These are phyloP conservation scores for Noccaea bulbosa DNA, from an alignment of 345 rosid species.

Conservation along the genomic window DNA sequence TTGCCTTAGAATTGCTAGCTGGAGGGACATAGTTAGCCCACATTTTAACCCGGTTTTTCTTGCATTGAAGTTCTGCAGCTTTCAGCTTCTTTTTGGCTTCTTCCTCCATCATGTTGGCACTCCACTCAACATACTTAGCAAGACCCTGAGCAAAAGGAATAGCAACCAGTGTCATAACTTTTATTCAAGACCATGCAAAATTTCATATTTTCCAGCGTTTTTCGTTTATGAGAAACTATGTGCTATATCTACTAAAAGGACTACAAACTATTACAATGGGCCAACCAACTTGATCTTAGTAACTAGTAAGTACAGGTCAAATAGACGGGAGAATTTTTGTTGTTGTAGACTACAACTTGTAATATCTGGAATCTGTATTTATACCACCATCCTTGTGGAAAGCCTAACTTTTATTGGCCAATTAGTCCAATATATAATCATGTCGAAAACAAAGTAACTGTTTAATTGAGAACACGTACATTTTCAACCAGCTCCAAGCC, in stretches of 20 bases:
- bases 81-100: slow-evolving; percentile 76
- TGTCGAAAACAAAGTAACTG: slow-evolving; percentile 1
- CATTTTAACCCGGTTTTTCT: slow-evolving; percentile 72
- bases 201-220: background rate
- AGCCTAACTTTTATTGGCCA: slow-evolving; percentile 1
- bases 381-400: slow-evolving; percentile 12
- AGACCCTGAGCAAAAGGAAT: slow-evolving; percentile 63
- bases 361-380: slow-evolving; percentile 7
- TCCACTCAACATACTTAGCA: slow-evolving; percentile 97
- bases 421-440: slow-evolving; percentile 18
- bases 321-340: background rate
- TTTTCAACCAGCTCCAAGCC: slow-evolving; percentile 91
- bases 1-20: slow-evolving; percentile 81
- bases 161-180: slow-evolving; percentile 29
- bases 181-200: background rate
- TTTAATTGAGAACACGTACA: slow-evolving; percentile 50
- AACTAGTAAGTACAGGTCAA: background rate
- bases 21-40: slow-evolving; percentile 94
- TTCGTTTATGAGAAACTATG: background rate
- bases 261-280: slow-evolving; percentile 8
- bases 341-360: background rate
- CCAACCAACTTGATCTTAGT: background rate
- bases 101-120: slow-evolving; percentile 97
- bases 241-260: slow-evolving; percentile 18
- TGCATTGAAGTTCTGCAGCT: slow-evolving; percentile 89